Percentiles rank a stretch among this genome's conserved stretches.
phyloP scores from a whole-genome alignment of 495 filamentous ascomycete genomes.

The Penicillium lividum region DNA sequence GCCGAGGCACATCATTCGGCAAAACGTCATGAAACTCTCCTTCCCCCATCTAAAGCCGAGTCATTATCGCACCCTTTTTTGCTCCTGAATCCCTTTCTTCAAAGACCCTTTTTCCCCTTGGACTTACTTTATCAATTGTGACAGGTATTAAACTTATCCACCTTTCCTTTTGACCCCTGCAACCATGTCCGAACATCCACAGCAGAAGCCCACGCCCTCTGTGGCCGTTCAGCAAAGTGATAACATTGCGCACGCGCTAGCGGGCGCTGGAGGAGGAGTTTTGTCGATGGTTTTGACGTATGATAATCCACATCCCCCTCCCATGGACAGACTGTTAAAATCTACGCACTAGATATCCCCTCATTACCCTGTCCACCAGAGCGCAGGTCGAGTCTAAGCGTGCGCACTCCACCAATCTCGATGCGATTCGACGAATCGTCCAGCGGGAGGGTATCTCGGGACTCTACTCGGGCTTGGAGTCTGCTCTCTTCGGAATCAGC shows the following conservation, averaged over 20 bases:
- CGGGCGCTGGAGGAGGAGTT: slow-evolving; percentile 87
- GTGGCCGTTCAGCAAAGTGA: slow-evolving; percentile 72
- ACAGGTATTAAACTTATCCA: not conserved
- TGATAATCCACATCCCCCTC: slow-evolving; percentile 24
- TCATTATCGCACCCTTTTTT: slow-evolving; percentile 35
- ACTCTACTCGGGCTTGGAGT: slow-evolving; percentile 85
- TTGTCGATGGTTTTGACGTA: slow-evolving; percentile 95
- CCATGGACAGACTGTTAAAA: not conserved
- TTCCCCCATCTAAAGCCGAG: slow-evolving; percentile 30
- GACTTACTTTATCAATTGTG: not conserved
- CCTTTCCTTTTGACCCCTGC: slow-evolving; percentile 1
- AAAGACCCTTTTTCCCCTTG: slow-evolving; percentile 16
- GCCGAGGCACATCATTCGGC: slow-evolving; percentile 46
- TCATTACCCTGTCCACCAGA: slow-evolving; percentile 96
- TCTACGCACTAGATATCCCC: slow-evolving; percentile 67
- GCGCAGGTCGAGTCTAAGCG: slow-evolving; percentile 97
- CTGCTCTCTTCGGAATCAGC: slow-evolving; percentile 93
- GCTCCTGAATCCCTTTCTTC: slow-evolving; percentile 11
- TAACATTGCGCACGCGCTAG: slow-evolving; percentile 87
- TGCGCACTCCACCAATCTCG: slow-evolving; percentile 75
- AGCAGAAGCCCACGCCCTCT: slow-evolving; percentile 41
- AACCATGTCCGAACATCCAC: slow-evolving; percentile 43
- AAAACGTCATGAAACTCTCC: slow-evolving; percentile 47
- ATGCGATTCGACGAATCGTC: slow-evolving; percentile 83
- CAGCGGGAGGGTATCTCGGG: slow-evolving; percentile 86